Evolutionary conservation across 257 asterid species (phyloP).

Genomic region (Linderniella brevidens): DNA sequence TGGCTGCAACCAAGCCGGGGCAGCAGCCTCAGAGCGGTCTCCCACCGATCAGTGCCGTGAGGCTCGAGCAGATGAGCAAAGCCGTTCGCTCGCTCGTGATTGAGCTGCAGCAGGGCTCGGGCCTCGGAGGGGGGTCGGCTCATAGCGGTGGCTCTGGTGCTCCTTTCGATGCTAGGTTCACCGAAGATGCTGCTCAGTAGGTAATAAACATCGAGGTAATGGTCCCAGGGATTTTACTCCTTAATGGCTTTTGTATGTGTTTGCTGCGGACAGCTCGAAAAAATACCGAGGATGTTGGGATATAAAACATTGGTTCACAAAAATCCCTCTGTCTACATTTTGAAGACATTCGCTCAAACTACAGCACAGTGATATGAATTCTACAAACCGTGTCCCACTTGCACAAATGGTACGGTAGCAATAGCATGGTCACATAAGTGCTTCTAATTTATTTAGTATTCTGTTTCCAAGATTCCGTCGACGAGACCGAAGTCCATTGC

Average conservation of each 20-base stretch:
- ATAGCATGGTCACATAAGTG: too few species aligned
- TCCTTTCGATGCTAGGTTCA: constrained; percentile 87
- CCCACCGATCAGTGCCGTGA: constrained; percentile 89
- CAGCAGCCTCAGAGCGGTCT: constrained; percentile 40
- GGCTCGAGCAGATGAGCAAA: constrained; percentile 97
- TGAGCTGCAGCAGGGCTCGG: constrained; percentile 84
- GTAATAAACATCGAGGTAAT: constrained; percentile 10
- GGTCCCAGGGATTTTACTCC: too few species aligned
- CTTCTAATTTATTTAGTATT: constrained; percentile 25
- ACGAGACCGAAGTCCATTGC: constrained; percentile 91
- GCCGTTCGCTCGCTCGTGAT: constrained; percentile 90
- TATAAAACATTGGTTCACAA: too few species aligned
- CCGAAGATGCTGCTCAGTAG: constrained; percentile 81
- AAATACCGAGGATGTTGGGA: too few species aligned
- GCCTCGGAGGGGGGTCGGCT: constrained; percentile 34
- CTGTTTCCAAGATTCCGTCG: constrained; percentile 81
- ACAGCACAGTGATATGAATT: too few species aligned
- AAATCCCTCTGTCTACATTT: too few species aligned
- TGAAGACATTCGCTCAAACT: too few species aligned
- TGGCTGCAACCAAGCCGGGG: constrained; percentile 47
- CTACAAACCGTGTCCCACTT: too few species aligned
- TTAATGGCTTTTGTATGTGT: too few species aligned
- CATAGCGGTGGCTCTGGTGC: constrained; percentile 34
- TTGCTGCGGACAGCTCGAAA: too few species aligned
- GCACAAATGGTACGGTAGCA: too few species aligned